phyloP scores from a whole-genome alignment of 352 stramenopile genomes.

The Synura sp. region DNA sequence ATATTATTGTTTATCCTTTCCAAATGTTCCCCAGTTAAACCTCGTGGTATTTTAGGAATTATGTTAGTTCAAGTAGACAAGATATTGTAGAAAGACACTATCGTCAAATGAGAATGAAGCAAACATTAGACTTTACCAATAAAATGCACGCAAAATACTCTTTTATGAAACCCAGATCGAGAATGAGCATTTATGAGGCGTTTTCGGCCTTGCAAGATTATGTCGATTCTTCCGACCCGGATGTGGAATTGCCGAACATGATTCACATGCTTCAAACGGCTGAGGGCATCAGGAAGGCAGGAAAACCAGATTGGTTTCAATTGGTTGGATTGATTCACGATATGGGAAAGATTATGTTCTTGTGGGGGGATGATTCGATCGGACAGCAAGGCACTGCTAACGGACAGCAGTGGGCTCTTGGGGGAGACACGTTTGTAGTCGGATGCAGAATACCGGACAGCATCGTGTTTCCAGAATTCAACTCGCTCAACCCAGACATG shows the following conservation, averaged over 20 bases:
- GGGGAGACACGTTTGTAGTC: conserved; percentile 85
- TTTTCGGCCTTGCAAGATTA: conserved; percentile 76
- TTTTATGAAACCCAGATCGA: conserved; percentile 56
- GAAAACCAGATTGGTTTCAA: conserved; percentile 84
- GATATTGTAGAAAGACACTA: conserved; percentile 56
- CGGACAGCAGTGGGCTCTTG: conserved; percentile 81
- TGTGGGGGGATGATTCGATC: conserved; percentile 72
- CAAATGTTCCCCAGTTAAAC: too few relatives aligned
- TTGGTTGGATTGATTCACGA: conserved; percentile 82
- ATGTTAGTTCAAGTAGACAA: conserved; percentile 28
- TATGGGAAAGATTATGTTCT: conserved; percentile 90
- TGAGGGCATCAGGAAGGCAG: conserved; percentile 75
- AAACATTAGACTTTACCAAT: conserved; percentile 60
- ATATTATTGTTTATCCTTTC: too few relatives aligned
- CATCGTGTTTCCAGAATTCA: conserved; percentile 80
- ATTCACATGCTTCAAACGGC: conserved; percentile 88
- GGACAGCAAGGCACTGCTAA: conserved; percentile 74
- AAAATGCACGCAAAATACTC: conserved; percentile 61
- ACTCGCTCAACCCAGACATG: conserved; percentile 80
- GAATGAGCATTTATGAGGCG: conserved; percentile 83
- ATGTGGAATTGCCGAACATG: conserved; percentile 71
- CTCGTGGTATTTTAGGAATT: conserved; percentile 43
- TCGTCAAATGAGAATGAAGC: conserved; percentile 53
- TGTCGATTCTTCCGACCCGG: conserved; percentile 84
- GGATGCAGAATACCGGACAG: conserved; percentile 76